These are phyloP conservation scores for Luvunga scandens DNA, from an alignment of 345 rosid species.

Conservation along the genomic window DNA sequence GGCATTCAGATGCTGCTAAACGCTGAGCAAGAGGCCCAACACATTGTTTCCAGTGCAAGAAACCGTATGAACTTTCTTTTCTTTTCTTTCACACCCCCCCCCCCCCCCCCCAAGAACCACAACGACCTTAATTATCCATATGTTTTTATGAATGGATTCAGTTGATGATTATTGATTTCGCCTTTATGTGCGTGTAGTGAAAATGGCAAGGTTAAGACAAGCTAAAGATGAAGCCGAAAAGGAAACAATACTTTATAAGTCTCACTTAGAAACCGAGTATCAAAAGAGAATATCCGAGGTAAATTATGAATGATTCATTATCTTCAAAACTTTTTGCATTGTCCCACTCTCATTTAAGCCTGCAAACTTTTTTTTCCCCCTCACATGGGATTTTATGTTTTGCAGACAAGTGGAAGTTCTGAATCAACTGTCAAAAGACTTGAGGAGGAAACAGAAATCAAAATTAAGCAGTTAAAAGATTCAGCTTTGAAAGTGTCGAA, in stretches of 20 bases:
- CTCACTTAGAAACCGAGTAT: constrained; percentile 35
- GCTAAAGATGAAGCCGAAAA: constrained; percentile 59
- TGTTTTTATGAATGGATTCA: too few relatives aligned
- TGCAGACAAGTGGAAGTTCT: constrained; percentile 43
- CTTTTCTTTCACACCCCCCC: too few relatives aligned
- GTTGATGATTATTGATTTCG: too few relatives aligned
- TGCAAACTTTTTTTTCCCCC: neutral
- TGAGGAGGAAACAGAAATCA: constrained; percentile 38
- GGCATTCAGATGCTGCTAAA: constrained; percentile 54
- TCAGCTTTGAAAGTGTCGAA: constrained; percentile 25
- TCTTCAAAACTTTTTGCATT: too few relatives aligned
- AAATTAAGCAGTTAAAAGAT: constrained; percentile 32
- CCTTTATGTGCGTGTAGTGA: constrained; percentile 24
- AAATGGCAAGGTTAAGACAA: constrained; percentile 41
- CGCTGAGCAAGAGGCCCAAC: constrained; percentile 61
- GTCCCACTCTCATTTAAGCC: too few relatives aligned
- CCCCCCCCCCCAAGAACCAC: too few relatives aligned
- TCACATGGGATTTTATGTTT: fast-evolving
- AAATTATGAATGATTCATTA: neutral
- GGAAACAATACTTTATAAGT: constrained; percentile 32
- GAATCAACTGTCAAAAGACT: constrained; percentile 33
- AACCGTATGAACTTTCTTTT: constrained; percentile 25
- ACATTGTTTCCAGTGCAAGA: constrained; percentile 44
- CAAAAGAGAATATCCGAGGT: constrained; percentile 39
- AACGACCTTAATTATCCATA: too few relatives aligned